phyloP scores from a whole-genome alignment of 2,329 filamentous ascomycete species.

The Spiromastix sp. region DNA sequence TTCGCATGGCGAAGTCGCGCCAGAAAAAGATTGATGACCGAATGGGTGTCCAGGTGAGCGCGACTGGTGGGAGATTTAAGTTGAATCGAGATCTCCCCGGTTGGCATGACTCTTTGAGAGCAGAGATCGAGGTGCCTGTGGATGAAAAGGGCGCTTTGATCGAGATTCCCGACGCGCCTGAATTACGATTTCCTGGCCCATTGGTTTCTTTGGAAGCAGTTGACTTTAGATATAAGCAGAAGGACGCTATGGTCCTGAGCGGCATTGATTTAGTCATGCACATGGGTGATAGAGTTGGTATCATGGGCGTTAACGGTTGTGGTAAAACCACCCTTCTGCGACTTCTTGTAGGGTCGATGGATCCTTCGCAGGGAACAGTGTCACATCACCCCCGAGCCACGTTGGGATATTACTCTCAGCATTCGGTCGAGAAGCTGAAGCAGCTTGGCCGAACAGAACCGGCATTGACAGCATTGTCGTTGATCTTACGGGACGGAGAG shows the following conservation, averaged over 20 bases:
- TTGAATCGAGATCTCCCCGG: constrained; percentile 63
- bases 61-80: constrained; percentile 67
- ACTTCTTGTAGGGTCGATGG: constrained; percentile 52
- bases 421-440: constrained; percentile 62
- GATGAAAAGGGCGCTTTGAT: constrained; percentile 50
- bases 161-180: constrained; percentile 51
- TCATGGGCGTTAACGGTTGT: constrained; percentile 69
- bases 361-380: constrained; percentile 51
- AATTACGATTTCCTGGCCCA: constrained; percentile 64
- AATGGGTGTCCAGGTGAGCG: constrained; percentile 64
- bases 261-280: constrained; percentile 59
- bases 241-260: constrained; percentile 42
- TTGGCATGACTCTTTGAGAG: constrained; percentile 47
- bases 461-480: constrained; percentile 52
- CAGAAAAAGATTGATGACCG: constrained; percentile 78
- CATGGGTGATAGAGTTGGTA: constrained; percentile 62
- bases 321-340: constrained; percentile 73
- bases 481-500: constrained; percentile 48
- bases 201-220: constrained; percentile 62
- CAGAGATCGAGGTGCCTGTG: constrained; percentile 60
- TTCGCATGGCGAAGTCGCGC: constrained; percentile 73
- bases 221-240: constrained; percentile 51
- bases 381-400: constrained; percentile 58
- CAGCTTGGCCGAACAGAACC: constrained; percentile 41
- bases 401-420: constrained; percentile 70